Evolutionary conservation across 441 rosid species (phyloP).

Genomic region (Jatropha podagrica): DNA sequence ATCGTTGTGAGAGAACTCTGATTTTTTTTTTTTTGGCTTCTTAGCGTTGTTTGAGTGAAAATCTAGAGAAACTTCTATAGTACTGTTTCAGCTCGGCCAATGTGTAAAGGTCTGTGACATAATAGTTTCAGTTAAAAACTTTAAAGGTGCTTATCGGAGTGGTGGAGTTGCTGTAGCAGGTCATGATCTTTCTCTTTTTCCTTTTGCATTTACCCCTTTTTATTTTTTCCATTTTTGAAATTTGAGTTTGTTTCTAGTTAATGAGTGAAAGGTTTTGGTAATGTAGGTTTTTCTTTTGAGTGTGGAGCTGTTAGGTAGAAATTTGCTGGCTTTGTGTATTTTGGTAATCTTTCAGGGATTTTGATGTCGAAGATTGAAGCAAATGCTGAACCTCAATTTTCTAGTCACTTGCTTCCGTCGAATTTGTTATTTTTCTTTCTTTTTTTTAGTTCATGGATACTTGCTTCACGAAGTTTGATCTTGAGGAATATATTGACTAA

Average conservation of each 20-base stretch:
- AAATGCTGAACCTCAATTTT: neutral
- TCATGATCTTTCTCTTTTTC: constrained; percentile 35
- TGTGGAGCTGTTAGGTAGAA: neutral
- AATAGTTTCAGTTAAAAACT: constrained; percentile 16
- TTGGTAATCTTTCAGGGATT: neutral
- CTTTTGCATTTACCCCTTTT: neutral
- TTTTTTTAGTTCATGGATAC: neutral
- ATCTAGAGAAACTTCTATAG: constrained; percentile 16
- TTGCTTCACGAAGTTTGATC: constrained; percentile 16
- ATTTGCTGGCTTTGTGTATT: neutral
- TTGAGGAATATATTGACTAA: neutral
- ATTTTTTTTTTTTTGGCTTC: constrained; percentile 4
- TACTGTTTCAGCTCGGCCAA: constrained; percentile 29
- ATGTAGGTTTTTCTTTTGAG: neutral
- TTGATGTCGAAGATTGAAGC: constrained; percentile 13
- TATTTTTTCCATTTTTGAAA: neutral
- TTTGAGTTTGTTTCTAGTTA: constrained; percentile 10
- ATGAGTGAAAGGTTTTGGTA: neutral
- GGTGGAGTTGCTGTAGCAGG: constrained; percentile 30
- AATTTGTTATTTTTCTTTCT: neutral
- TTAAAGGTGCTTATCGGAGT: constrained; percentile 18
- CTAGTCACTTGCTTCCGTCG: neutral
- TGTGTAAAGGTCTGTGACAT: constrained; percentile 23
- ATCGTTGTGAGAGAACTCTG: too few species aligned
- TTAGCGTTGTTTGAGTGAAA: neutral